Percentiles rank a stretch among this genome's conserved stretches.
Evolutionary conservation across 345 rosid species (phyloP).

Genomic region (Citrus glauca): DNA sequence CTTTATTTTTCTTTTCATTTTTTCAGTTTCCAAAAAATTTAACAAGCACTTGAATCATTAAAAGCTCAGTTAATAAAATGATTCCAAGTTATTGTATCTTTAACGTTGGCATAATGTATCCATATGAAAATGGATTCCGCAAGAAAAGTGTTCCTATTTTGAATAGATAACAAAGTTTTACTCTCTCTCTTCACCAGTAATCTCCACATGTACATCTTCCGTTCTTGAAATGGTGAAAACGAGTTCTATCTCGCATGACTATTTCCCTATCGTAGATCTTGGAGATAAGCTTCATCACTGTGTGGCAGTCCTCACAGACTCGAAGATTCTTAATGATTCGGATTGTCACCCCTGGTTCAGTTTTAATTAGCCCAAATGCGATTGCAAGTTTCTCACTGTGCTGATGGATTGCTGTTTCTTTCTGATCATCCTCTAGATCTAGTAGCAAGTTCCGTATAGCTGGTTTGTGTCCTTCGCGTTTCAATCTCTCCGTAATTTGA

Average conservation of each 20-base stretch:
- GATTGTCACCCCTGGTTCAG: constrained; percentile 38
- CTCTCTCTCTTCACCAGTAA: constrained; percentile 43
- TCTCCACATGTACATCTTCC: constrained; percentile 56
- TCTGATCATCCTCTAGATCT: constrained; percentile 46
- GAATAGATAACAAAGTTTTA: background rate
- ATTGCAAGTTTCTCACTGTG: constrained; percentile 71
- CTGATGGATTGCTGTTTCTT: constrained; percentile 47
- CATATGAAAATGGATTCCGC: background rate
- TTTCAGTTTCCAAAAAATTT: background rate
- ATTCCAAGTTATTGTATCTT: constrained; percentile 3
- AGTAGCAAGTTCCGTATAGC: constrained; percentile 28
- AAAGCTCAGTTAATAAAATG: background rate
- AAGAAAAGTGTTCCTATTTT: background rate
- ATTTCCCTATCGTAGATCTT: constrained; percentile 47
- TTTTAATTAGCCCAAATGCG: constrained; percentile 53
- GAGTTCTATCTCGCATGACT: constrained; percentile 55
- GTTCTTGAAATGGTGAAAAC: constrained; percentile 53
- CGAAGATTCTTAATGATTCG: constrained; percentile 62
- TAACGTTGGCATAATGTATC: background rate
- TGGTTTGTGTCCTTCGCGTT: constrained; percentile 49
- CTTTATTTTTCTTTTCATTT: background rate
- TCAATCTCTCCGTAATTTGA: constrained; percentile 28
- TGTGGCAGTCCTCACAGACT: constrained; percentile 62
- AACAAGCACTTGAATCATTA: constrained; percentile 9
- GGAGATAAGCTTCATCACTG: constrained; percentile 51